Base-by-base conservation (phyloP, 2,329 filamentous ascomycete genomes). In the Colletotrichum sp. region DNA sequence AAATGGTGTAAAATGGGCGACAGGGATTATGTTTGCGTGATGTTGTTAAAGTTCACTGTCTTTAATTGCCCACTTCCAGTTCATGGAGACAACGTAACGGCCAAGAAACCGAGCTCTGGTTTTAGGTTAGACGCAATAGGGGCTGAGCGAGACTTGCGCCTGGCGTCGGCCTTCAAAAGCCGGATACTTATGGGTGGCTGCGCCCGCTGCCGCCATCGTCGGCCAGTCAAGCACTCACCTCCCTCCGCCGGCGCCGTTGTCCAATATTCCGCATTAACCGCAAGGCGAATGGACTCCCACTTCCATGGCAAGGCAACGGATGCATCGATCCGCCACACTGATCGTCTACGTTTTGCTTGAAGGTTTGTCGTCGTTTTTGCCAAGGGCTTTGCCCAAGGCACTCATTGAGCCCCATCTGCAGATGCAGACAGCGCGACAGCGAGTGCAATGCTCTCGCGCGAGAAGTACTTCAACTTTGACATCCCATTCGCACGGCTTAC, bases 211-310 rank as follows among this genome's bases (percentile, higher is more conserved):
- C 24, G 21, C 12, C 57, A 26, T n/a, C 28, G 12, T n/a, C 28
- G 28, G 59, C 28, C 28, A n/a, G 18, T 2, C 7, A n/a, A 32
- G 26, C 18, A 21, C 3, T 28, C 55, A 8, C 21, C 21, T 26
- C 24, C 21, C 21, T 26, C 24, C 55, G 55, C 55, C 55, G 21
- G 21, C 21, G 21, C 24, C 55, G 30, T 13, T 34, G 26, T 8
- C 10, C 26, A 60, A 60, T 5, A 13, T 2, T 60, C 87, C 32
- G 91, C 79, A 68, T 92, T 88, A 52, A 52, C 44, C 44, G n/a
- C 44, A 52, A 52, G 44, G 44, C 44, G 2, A 52, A 13, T 21
- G n/a, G 1, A 52, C 4, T 52, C n/a, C 0, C 44, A 1, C 44
- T 52, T 4, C n/a, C 44, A 21, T 21, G 44, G 44, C 44, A 52